Evolutionary conservation across 2,329 filamentous ascomycete species (phyloP).

Genomic region (Teratosphaeriaceae sp.): DNA sequence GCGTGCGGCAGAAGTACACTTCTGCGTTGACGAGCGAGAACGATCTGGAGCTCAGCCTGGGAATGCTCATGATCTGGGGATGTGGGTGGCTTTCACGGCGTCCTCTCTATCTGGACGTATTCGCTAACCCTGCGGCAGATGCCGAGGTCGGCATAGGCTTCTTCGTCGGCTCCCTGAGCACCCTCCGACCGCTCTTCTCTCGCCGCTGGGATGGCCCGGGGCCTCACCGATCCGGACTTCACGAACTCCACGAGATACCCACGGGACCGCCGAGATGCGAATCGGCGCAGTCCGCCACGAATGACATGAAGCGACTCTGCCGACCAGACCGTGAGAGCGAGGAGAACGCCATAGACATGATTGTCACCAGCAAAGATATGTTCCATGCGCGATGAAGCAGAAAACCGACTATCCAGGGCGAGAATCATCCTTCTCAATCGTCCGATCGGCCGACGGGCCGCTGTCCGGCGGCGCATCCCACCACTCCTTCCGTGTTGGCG

Average conservation of each 20-base stretch:
- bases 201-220: too few relatives aligned
- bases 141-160: constrained; percentile 4
- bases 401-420: not conserved
- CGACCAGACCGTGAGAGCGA: not conserved
- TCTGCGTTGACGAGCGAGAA: not conserved
- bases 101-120: too few relatives aligned
- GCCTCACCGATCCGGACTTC: too few relatives aligned
- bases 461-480: constrained; percentile 14
- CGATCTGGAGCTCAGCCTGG: not conserved
- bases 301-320: not conserved
- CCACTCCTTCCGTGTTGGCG: constrained; percentile 20
- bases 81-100: too few relatives aligned
- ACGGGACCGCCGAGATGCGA: too few relatives aligned
- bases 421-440: not conserved
- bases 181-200: not conserved
- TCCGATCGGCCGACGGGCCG: constrained; percentile 1
- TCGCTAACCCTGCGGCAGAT: not conserved
- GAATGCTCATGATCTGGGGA: not conserved
- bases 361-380: not conserved
- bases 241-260: too few relatives aligned
- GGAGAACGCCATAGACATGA: not conserved
- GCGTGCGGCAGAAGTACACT: not conserved
- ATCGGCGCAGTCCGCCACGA: too few relatives aligned
- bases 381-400: not conserved
- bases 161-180: not conserved